phyloP scores from a whole-genome alignment of 495 filamentous ascomycete species.

The Podospora sp. region DNA sequence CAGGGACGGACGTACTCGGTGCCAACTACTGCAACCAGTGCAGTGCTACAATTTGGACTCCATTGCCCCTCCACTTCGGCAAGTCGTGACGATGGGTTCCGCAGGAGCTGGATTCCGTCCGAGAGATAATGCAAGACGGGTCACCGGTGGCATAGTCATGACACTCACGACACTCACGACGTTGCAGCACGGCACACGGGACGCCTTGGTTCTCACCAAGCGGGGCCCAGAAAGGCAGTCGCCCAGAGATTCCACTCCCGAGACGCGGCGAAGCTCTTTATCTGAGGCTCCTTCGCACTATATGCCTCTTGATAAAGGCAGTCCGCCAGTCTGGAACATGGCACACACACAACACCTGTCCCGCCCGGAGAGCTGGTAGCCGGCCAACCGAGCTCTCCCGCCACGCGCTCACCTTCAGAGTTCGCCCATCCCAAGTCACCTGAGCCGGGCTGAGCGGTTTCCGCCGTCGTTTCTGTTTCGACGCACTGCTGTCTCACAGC shows the following conservation, averaged over 20 bases:
- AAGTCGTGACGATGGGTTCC: neutral
- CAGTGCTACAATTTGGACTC: no score
- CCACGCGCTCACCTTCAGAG: neutral
- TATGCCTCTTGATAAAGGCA: neutral
- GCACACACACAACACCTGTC: neutral
- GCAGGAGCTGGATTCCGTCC: neutral
- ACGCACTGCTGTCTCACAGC: neutral
- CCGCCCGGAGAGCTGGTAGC: neutral
- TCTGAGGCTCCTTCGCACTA: conserved; percentile 8
- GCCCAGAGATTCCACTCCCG: neutral
- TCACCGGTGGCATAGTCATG: neutral
- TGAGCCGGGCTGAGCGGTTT: neutral
- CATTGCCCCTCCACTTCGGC: neutral
- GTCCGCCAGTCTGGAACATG: conserved; percentile 1
- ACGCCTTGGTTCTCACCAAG: neutral
- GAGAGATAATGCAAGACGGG: neutral
- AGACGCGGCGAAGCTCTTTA: neutral
- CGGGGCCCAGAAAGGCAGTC: neutral
- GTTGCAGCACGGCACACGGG: neutral
- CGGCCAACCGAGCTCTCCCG: neutral
- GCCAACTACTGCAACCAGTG: no score
- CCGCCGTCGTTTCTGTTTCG: neutral
- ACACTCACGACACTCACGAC: neutral
- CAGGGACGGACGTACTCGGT: neutral
- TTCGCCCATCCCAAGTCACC: neutral